Conservation (phyloP, 2,329 filamentous ascomycete species). For the Chaetomium olivaceum region DNA sequence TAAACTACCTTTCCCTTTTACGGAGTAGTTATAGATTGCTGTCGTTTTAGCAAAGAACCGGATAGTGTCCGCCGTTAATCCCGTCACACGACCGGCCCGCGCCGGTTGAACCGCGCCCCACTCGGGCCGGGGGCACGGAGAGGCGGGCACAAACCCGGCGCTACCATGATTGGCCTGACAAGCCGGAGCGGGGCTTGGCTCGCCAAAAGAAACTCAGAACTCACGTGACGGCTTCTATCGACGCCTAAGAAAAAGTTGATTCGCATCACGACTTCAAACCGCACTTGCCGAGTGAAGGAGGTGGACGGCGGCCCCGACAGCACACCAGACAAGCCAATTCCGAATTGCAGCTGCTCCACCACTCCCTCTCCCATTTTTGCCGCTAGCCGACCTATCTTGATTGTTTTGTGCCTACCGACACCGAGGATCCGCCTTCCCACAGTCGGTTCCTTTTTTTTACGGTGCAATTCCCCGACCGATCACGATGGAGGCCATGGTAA, state of each 20-base stretch:
- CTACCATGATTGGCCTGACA: conserved; percentile 9
- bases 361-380: neutral
- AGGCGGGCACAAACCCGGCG: conserved; percentile 10
- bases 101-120: conserved; percentile 6
- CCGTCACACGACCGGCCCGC: neutral
- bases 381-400: neutral
- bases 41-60: neutral
- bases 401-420: neutral
- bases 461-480: neutral
- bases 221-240: conserved; percentile 26
- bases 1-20: neutral
- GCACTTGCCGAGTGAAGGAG: conserved; percentile 21
- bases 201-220: conserved; percentile 1
- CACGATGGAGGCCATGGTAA: conserved; percentile 31
- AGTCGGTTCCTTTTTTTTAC: neutral
- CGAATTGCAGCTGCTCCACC: conserved; percentile 13
- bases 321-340: conserved; percentile 9
- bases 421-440: neutral
- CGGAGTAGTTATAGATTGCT: too few relatives aligned
- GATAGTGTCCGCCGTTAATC: neutral
- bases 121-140: conserved; percentile 10
- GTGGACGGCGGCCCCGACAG: conserved; percentile 23
- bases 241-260: conserved; percentile 28
- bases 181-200: neutral
- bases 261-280: conserved; percentile 17